phyloP scores from a whole-genome alignment of 2,329 filamentous ascomycete species.

The Xylaria sp. region DNA sequence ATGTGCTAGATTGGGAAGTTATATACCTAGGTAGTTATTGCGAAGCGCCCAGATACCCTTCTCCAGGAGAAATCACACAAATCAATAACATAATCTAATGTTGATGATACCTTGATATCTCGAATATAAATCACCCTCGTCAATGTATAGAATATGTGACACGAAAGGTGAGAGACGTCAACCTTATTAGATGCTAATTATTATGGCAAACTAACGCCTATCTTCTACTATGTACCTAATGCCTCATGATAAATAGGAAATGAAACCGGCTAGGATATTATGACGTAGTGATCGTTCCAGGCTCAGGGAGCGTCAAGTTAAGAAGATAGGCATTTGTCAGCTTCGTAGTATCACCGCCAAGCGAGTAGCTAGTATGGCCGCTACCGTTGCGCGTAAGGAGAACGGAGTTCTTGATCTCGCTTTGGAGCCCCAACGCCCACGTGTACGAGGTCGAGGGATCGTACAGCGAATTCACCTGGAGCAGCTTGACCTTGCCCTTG shows the following conservation, averaged over 20 bases:
- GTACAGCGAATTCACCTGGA: constrained; percentile 54
- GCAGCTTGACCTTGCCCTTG: constrained; percentile 48
- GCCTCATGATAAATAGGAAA: neutral
- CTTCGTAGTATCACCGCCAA: constrained; percentile 49
- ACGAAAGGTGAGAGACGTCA: neutral
- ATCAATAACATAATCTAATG: neutral
- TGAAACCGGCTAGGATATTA: neutral
- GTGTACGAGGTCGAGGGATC: constrained; percentile 56
- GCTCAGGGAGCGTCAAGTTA: constrained; percentile 48
- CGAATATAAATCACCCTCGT: neutral
- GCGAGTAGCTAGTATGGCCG: constrained; percentile 54
- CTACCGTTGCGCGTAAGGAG: constrained; percentile 55
- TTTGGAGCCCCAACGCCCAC: constrained; percentile 52
- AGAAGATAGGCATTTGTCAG: constrained; percentile 52
- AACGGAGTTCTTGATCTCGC: constrained; percentile 50
- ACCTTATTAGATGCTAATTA: constrained; percentile 14
- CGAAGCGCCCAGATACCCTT: too few relatives aligned
- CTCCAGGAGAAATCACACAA: neutral
- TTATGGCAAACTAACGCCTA: neutral
- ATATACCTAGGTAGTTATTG: neutral
- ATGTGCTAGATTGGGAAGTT: neutral
- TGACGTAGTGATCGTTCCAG: constrained; percentile 42
- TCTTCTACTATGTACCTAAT: neutral
- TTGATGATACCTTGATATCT: neutral
- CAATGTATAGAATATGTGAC: neutral